A percentile compares a stretch with the other conserved stretches of the same genome.
These are phyloP conservation scores for Plasmodium gaboni DNA, from an alignment of 169 alveolate species.

Conservation along the genomic window DNA sequence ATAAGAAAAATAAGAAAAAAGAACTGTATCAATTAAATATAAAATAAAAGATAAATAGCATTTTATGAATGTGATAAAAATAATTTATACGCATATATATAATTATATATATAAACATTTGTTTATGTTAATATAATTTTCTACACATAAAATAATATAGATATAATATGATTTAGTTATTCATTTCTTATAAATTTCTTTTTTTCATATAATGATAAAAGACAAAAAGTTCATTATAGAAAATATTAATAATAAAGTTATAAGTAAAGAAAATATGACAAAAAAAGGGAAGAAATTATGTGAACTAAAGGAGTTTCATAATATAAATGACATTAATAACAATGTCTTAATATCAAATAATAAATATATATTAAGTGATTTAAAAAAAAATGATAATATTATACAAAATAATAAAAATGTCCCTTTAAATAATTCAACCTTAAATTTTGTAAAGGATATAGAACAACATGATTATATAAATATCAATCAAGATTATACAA, in stretches of 20 bases:
- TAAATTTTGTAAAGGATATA: no score
- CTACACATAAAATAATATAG: no score
- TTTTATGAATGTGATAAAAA: no score
- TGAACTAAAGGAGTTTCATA: constrained; percentile 32
- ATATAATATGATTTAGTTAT: no score
- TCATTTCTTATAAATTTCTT: not conserved
- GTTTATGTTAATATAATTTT: not conserved
- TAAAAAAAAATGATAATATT: constrained; percentile 14
- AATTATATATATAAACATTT: not conserved
- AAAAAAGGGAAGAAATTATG: constrained; percentile 18
- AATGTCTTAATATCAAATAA: constrained; percentile 18
- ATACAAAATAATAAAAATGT: constrained; percentile 2
- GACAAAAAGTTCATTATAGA: constrained; percentile 47
- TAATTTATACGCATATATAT: no score
- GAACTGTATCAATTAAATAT: no score
- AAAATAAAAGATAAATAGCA: no score
- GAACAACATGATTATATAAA: no score
- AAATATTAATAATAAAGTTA: constrained; percentile 38
- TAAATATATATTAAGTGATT: constrained; percentile 15
- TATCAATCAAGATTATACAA: no score
- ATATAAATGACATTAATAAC: constrained; percentile 9
- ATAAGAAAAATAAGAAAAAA: no score
- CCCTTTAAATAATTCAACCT: no score
- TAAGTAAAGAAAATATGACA: constrained; percentile 15
- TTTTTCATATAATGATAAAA: constrained; percentile 59